A percentile compares a stretch with the other conserved stretches of the same genome.
Conservation (phyloP, 768 basidiomycete genomes). For the Naematelia aurantialba region DNA sequence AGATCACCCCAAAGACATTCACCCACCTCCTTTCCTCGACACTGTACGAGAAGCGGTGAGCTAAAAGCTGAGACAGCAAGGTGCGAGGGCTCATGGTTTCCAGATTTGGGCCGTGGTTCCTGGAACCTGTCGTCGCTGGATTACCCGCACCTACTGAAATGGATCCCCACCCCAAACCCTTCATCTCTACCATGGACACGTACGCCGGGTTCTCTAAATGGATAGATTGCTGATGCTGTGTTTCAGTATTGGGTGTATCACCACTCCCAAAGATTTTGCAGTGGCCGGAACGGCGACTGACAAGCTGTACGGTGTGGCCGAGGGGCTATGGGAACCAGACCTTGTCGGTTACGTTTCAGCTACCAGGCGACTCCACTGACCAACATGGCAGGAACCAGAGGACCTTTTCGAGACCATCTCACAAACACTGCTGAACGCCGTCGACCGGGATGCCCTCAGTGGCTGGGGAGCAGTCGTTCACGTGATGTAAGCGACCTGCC, state of each 20-base stretch:
- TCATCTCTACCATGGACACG: conserved; percentile 85
- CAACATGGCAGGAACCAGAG: conserved; percentile 63
- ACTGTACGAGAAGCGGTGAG: conserved; percentile 78
- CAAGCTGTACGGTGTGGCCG: conserved; percentile 94
- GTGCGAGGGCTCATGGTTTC: background rate
- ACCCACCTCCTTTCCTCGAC: conserved; percentile 92
- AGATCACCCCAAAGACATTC: conserved; percentile 94
- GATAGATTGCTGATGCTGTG: conserved; percentile 6
- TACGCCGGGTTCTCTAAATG: conserved; percentile 12
- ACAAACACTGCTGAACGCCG: conserved; percentile 88
- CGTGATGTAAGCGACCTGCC: conserved; percentile 68
- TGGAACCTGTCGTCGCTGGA: conserved; percentile 95
- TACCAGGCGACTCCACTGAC: background rate
- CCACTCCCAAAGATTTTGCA: conserved; percentile 70
- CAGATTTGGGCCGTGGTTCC: conserved; percentile 87
- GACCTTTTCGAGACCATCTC: conserved; percentile 98
- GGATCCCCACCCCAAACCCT: conserved; percentile 69
- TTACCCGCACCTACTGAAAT: conserved; percentile 53
- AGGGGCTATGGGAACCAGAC: conserved; percentile 97
- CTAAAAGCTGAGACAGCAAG: background rate
- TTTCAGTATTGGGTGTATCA: conserved; percentile 51
- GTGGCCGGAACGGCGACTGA: conserved; percentile 88
- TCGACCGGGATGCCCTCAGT: conserved; percentile 92
- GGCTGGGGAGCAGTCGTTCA: conserved; percentile 97
- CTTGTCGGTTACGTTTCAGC: conserved; percentile 53